A percentile compares a stretch with the other conserved stretches of the same genome.
Conservation (phyloP, 2,329 filamentous ascomycete genomes). For the Exophiala dermatitidis region DNA sequence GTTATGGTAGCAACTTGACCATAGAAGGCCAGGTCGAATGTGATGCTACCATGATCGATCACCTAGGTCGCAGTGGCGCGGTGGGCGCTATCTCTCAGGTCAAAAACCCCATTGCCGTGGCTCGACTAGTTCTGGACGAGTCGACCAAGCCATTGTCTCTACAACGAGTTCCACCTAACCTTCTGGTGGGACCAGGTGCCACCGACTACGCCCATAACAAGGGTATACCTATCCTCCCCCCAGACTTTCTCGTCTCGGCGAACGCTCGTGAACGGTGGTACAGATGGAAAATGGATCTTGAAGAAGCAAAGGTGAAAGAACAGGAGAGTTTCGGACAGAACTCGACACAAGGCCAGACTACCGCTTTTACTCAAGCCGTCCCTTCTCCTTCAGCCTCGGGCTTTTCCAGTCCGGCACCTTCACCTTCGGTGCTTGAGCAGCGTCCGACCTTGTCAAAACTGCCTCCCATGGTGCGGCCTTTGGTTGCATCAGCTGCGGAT, state of each 20-base stretch:
- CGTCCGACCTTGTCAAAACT: constrained; percentile 10
- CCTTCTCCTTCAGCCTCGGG: background rate
- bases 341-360: constrained; percentile 26
- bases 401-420: background rate
- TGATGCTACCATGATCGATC: constrained; percentile 88
- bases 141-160: constrained; percentile 72
- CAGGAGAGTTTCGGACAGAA: constrained; percentile 27
- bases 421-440: background rate
- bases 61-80: constrained; percentile 82
- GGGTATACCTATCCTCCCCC: constrained; percentile 64
- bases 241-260: constrained; percentile 71
- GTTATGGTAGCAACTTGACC: constrained; percentile 88
- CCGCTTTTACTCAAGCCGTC: background rate
- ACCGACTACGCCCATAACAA: constrained; percentile 76
- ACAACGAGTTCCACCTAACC: constrained; percentile 82
- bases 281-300: constrained; percentile 68
- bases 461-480: constrained; percentile 11
- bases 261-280: constrained; percentile 70
- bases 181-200: constrained; percentile 80
- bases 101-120: constrained; percentile 84
- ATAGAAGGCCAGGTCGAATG: constrained; percentile 89
- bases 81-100: constrained; percentile 86
- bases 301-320: constrained; percentile 50
- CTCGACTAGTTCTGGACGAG: constrained; percentile 71
- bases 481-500: constrained; percentile 17